Base-by-base conservation (phyloP, 2,329 filamentous ascomycete genomes). In the Fusarium concolor region DNA sequence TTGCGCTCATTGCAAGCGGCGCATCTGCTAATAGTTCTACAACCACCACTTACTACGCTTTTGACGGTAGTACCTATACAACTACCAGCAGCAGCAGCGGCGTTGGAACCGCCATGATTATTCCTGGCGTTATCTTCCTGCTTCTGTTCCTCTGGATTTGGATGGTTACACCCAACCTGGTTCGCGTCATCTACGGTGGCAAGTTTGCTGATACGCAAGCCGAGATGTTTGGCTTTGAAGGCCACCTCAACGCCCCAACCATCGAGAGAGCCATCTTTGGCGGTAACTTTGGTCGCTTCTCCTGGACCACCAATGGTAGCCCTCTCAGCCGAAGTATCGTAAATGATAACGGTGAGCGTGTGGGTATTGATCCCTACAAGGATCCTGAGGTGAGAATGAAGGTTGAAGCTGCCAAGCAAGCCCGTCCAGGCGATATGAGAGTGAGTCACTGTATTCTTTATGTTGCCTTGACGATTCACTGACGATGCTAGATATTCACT, bases 171-270 rank as follows among this genome's bases (percentile, higher is more conserved):
- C 74, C 76, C 4, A 69, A 63, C 14, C 50, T 77, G 29, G 56
- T 76, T 5, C 62, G 69, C 7, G 41, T 68, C 39, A 68, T 74
- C 37, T 75, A 76, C 22, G 70, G 74, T n/a, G 74, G 75, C 49
- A 76, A 76, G 59, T 76, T 78, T 38, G 62, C 49, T 33, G 65
- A 72, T 11, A 72, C 76, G 0, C 75, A 77, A 43, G 71, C 75
- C 2, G 68, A 74, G 20, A 70, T 78, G 42, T 79, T 78, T 55
- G 75, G 76, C 11, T 73, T 79, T 49, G 76, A 78, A 56, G 77
- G 76, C 4, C 69, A 77, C 45, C 62, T 78, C 39, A 75, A 76
- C 28, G 65, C 71, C 5, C 66, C 71, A 4, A 76, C 76, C 4
- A 72, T 75, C 20, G 75, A 77, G 51, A 53, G 73, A 15, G 59